Base-by-base conservation (phyloP, 2,329 filamentous ascomycete species). In the Cladorrhinum sp. region DNA sequence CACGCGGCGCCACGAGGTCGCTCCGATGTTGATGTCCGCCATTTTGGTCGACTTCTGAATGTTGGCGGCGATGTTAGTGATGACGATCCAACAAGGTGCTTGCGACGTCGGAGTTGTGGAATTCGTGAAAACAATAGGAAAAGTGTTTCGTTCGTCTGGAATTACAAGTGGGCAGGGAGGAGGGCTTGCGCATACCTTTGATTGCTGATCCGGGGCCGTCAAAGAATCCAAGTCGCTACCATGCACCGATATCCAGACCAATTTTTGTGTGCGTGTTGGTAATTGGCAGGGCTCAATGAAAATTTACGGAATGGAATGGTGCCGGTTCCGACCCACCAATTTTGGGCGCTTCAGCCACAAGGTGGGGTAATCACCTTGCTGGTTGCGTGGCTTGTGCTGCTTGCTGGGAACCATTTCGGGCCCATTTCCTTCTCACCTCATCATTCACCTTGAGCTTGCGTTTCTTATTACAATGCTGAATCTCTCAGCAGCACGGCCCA, bases 1-100 rank as follows among this genome's bases (percentile, higher is more conserved):
- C 79, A 99, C 93, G 81, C 92, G 86, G 85, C 93, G 93, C 92
- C 92, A 96, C 79, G 87, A 85, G 77, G 90, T 89, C 79, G 87
- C 82, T 82, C 88, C 88, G 81, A 93, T 88, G 76, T 88, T 82
- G 81, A 89, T 87, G 84, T 91, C 88, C 81, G 88, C 87, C 89
- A 92, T 92, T 86, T 88, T 60, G 63, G 64, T 64, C 66, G 61
- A 62, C 62, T 61, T 66, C 64, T 64, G 50, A 38, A 56, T 53
- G 20, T 56, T 84, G 80, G 79, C 78, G 80, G 78, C 80, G 82
- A 81, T 86, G 75, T 65, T 65, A 72, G 67, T 53, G 66, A 62
- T 49, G 54, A 51, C 52, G 58, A 20, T 59, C 55, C 36, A 23
- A 45, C 55, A 57, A 58, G 55, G 57, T 48, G 57, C 53, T 55